Evolutionary conservation across 2,329 filamentous ascomycete genomes (phyloP), one percentile per base, ranked within the genome.

Genomic region (Epichloe coenophiala): DNA sequence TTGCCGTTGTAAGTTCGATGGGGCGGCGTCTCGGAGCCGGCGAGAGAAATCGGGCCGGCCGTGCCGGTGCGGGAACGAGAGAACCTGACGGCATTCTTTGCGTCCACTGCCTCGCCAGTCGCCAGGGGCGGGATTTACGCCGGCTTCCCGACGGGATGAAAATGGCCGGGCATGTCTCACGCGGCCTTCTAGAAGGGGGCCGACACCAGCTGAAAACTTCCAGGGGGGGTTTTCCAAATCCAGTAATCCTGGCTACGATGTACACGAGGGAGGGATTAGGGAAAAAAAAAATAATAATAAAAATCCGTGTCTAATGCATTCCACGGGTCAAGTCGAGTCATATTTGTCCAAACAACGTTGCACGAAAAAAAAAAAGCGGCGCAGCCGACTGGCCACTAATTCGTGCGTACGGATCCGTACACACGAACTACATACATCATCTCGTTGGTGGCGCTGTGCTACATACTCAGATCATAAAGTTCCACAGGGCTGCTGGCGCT

Each of bases 111-210:
- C 31, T 15, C 21, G 27, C 27, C 27, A 17, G 17, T 17, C 17
- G 27, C 27, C 27, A 27, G 7, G 27, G 17, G n/a, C 50, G 31
- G 23, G 13, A 42, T 50, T 47, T 23, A 47, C 45, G 44, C 45
- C 46, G 43, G 48, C 31, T 41, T 46, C 43, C 50, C 48, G 48
- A 49, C 21, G 36, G 44, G 23, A 35, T 13, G 1, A 17, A 17
- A 17, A 17, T 17, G 47, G 37, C 52, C 43, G 23, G 13, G 40
- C 38, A 51, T 52, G 54, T 55, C 51, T 53, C 45, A 17, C 43
- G 44, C 47, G 9, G 19, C 17, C 48, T 56, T 56, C 53, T 54
- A 54, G 54, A 53, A 56, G 48, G 39, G 19, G 1, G 17, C 43
- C 45, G 40, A 37, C 35, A 11, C 15, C 33, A 17, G 17, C 17